A percentile compares a stretch with the other conserved stretches of the same genome.
These are phyloP conservation scores for Eragrostis curvula DNA, from an alignment of 176 grass and related monocot species.

Conservation along the genomic window DNA sequence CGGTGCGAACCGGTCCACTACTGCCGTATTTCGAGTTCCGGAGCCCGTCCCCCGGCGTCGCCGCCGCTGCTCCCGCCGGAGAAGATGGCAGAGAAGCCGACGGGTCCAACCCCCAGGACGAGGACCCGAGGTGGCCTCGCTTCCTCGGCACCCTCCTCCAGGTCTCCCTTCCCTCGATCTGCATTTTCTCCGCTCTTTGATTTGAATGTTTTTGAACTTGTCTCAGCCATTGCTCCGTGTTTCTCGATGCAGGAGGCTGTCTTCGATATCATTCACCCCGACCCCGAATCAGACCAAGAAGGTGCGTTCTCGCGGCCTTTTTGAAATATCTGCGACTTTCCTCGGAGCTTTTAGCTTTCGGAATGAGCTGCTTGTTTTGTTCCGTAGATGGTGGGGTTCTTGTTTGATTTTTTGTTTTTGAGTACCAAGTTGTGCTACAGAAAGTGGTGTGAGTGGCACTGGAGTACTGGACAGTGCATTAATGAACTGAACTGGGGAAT, in stretches of 20 bases:
- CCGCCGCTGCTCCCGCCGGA: constrained; percentile 25
- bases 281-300: constrained; percentile 46
- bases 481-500: constrained; percentile 34
- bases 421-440: neutral
- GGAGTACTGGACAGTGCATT: neutral
- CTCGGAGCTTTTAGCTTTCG: constrained; percentile 21
- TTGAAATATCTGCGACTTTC: constrained; percentile 9
- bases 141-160: constrained; percentile 45
- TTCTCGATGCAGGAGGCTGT: constrained; percentile 47
- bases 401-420: neutral
- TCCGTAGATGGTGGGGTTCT: constrained; percentile 23
- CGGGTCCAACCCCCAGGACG: constrained; percentile 18
- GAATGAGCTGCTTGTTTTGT: constrained; percentile 32
- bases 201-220: constrained; percentile 37
- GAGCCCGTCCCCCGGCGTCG: constrained; percentile 20
- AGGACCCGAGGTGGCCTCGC: constrained; percentile 50
- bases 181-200: constrained; percentile 30
- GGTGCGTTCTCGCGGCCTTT: constrained; percentile 21
- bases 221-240: neutral
- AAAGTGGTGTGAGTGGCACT: neutral
- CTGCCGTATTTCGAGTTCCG: neutral
- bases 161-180: constrained; percentile 56
- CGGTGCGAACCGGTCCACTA: constrained; percentile 45
- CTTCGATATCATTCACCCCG: constrained; percentile 49
- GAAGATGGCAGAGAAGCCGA: constrained; percentile 57